These are phyloP conservation scores for Beta vulgaris DNA, from an alignment of 148 eudicot genomes.

Conservation along the genomic window DNA sequence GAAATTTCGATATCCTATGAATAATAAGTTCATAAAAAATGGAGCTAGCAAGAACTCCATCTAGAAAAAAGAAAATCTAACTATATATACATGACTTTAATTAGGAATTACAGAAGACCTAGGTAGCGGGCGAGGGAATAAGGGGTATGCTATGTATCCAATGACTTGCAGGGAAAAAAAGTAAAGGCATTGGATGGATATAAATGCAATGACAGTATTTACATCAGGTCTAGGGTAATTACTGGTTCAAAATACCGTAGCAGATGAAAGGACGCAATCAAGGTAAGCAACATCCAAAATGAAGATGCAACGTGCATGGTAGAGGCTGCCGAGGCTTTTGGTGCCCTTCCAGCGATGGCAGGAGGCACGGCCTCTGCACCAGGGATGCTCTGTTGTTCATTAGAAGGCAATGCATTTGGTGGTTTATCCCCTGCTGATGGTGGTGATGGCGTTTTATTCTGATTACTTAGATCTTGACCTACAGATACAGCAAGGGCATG, in stretches of 20 bases:
- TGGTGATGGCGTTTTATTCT: conserved; percentile 34
- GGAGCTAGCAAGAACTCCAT: background rate
- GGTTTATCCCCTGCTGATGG: conserved; percentile 38
- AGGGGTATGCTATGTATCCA: conserved; percentile 19
- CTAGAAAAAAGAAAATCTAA: background rate
- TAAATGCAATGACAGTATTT: conserved; percentile 27
- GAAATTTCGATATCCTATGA: background rate
- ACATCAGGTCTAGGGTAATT: conserved; percentile 24
- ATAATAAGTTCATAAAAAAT: background rate
- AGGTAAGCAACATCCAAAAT: conserved; percentile 20
- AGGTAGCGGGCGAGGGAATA: background rate
- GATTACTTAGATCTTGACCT: conserved; percentile 58
- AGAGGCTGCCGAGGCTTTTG: conserved; percentile 47
- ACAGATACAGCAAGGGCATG: conserved; percentile 4
- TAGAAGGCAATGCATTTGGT: conserved; percentile 57
- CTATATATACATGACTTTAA: conserved; percentile 20
- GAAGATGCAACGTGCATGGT: conserved; percentile 18
- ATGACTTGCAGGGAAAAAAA: conserved; percentile 30
- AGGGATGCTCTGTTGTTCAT: conserved; percentile 59
- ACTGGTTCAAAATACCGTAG: conserved; percentile 12
- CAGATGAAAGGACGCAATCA: conserved; percentile 35
- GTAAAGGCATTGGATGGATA: conserved; percentile 27
- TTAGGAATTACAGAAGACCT: conserved; percentile 14
- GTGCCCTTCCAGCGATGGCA: conserved; percentile 75
- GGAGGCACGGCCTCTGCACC: conserved; percentile 63